Evolutionary conservation across 768 basidiomycete genomes (phyloP).

Genomic region (Daedaleopsis sinensis): DNA sequence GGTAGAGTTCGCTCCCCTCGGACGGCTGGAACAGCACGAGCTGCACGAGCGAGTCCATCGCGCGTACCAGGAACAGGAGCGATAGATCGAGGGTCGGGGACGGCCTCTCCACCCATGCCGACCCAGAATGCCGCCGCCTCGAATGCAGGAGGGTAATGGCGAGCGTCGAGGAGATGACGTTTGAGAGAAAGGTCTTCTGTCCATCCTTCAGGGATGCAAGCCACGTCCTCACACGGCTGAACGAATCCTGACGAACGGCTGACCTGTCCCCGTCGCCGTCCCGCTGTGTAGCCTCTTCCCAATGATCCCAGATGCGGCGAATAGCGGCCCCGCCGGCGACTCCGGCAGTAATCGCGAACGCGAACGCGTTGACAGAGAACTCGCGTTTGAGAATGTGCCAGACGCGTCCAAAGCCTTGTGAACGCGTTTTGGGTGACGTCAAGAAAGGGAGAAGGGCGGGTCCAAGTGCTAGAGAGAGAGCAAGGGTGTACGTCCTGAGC

Average conservation of each 20-base stretch:
- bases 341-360: slow-evolving; percentile 65
- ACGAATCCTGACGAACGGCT: background rate
- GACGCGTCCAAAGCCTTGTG: slow-evolving; percentile 25
- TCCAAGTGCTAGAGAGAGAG: slow-evolving; percentile 66
- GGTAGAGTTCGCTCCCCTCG: slow-evolving; percentile 5
- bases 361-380: slow-evolving; percentile 64
- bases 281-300: background rate
- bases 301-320: slow-evolving; percentile 44
- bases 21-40: slow-evolving; percentile 41
- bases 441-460: slow-evolving; percentile 63
- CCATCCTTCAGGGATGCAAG: slow-evolving; percentile 37
- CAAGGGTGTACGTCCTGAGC: slow-evolving; percentile 68
- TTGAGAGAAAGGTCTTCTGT: slow-evolving; percentile 61
- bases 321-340: slow-evolving; percentile 67
- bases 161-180: slow-evolving; percentile 57
- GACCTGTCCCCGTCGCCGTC: background rate
- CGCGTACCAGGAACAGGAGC: slow-evolving; percentile 67
- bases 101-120: slow-evolving; percentile 11
- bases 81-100: slow-evolving; percentile 73
- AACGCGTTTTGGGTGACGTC: slow-evolving; percentile 33
- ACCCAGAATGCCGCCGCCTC: slow-evolving; percentile 35
- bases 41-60: slow-evolving; percentile 66
- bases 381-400: slow-evolving; percentile 56
- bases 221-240: slow-evolving; percentile 7
- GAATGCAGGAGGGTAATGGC: slow-evolving; percentile 61